These are phyloP conservation scores for Telfairia occidentalis DNA, from an alignment of 331 rosid genomes.

Conservation along the genomic window DNA sequence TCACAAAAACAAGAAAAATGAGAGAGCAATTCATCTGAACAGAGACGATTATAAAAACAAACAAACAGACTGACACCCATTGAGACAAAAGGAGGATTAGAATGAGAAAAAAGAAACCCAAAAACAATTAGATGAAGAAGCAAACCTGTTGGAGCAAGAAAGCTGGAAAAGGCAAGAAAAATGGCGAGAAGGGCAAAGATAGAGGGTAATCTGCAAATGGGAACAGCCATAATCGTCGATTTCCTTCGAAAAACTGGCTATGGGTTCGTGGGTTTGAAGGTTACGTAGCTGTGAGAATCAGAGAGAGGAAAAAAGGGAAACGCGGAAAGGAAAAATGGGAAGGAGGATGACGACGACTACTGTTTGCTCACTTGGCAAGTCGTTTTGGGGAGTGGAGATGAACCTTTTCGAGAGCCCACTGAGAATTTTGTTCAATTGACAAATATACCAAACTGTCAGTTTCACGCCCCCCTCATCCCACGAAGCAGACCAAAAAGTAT, in stretches of 20 bases:
- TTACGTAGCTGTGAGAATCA: not conserved
- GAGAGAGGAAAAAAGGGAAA: not conserved
- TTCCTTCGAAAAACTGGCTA: not conserved
- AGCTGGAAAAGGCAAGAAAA: not conserved
- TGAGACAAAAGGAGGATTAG: not conserved
- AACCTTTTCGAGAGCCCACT: not conserved
- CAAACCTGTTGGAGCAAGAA: conserved; percentile 14
- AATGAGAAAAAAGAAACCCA: not conserved
- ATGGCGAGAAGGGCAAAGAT: not conserved
- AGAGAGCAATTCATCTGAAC: not conserved
- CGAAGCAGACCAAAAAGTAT: not conserved
- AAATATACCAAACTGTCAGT: conserved; percentile 10
- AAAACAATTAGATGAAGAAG: not conserved
- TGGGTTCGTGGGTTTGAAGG: conserved; percentile 10
- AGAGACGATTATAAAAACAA: not conserved
- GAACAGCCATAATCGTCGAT: not conserved
- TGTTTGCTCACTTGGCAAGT: not conserved
- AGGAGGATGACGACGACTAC: not conserved
- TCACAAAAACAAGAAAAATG: not conserved
- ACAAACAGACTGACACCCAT: not conserved
- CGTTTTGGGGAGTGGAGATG: not conserved
- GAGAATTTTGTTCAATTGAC: not conserved
- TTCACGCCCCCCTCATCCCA: not conserved
- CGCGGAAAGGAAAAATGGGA: not conserved
- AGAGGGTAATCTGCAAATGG: not conserved